Conservation (phyloP, 2,329 filamentous ascomycete genomes). For the Trichoderma hamatum region DNA sequence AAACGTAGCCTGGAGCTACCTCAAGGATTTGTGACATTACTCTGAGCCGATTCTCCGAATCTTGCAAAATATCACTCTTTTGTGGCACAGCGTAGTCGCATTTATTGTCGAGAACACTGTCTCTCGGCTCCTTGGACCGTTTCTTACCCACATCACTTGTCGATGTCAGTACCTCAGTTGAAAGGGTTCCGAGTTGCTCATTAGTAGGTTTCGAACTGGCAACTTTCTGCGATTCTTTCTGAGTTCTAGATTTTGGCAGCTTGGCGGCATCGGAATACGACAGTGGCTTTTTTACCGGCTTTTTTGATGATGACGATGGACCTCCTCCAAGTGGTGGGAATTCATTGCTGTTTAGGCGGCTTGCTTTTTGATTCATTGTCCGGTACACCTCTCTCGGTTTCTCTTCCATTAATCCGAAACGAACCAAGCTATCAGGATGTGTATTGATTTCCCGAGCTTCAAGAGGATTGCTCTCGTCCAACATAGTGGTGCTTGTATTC, state of each 20-base stretch:
- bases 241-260: background rate
- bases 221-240: background rate
- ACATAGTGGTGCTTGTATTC: background rate
- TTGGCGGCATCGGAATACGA: slow-evolving; percentile 9
- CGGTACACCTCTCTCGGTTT: slow-evolving; percentile 25
- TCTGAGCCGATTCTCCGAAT: slow-evolving; percentile 26
- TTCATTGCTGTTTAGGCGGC: background rate
- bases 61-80: slow-evolving; percentile 27
- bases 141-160: background rate
- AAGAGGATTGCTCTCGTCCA: slow-evolving; percentile 1
- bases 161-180: background rate
- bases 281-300: background rate
- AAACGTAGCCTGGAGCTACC: slow-evolving; percentile 33
- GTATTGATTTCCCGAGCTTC: background rate
- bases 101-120: background rate
- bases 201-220: background rate
- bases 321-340: slow-evolving; percentile 7
- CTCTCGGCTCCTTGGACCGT: background rate
- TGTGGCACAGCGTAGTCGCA: background rate
- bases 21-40: slow-evolving; percentile 31
- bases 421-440: background rate
- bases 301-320: slow-evolving; percentile 10
- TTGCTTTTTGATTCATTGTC: slow-evolving; percentile 34
- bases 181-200: background rate
- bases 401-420: slow-evolving; percentile 27